Base-by-base conservation (phyloP, 306 rosid genomes). In the Cucurbita argyrosperma region DNA sequence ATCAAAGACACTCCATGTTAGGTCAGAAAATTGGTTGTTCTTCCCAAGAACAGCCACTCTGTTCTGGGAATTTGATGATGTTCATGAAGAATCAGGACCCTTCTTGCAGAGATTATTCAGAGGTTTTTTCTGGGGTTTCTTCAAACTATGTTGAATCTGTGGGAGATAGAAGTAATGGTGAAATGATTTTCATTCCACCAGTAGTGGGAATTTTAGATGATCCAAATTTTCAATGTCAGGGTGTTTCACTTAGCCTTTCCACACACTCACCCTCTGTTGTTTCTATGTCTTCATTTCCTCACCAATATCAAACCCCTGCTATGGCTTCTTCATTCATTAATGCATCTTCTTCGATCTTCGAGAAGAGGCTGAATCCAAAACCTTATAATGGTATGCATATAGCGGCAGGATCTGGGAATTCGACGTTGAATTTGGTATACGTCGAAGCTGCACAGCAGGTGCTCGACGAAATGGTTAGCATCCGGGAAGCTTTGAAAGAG, bases 191-290 rank as follows among this genome's bases (percentile, higher is more conserved):
- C 60, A 82, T 88, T 56, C 83, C 92, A 53, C 81, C 85, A 10
- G 76, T 83, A 16, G 79, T 81, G 53, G 85, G 74, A 30, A 49
- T 69, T 69, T 26, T 69, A 30, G 74, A 69, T 23, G 46, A 49
- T 8, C 30, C 74, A 3, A 87, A 80, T 82, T 80, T 79, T 21
- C 96, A 85, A 70, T 84, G 82, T 71, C 96, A 87, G 54, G 94
- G 94, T 47, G 83, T 94, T 54, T 89, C 97, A 74, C 97, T 94
- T 51, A 94, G 96, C 83, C 92, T 94, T 21, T 85, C 89, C 39
- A 81, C 96, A 46, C 79, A 86, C 15, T 82, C 85, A 76, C 87
- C 86, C 26, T 78, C 84, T 64, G 68, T 70, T 1, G 77, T 76
- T 72, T 86, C 91, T 64, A 76, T 71, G 49, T 85, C 90, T 79